These are phyloP conservation scores for Paraurostyla sp. DNA, from an alignment of 73 alveolate genomes.

Conservation along the genomic window DNA sequence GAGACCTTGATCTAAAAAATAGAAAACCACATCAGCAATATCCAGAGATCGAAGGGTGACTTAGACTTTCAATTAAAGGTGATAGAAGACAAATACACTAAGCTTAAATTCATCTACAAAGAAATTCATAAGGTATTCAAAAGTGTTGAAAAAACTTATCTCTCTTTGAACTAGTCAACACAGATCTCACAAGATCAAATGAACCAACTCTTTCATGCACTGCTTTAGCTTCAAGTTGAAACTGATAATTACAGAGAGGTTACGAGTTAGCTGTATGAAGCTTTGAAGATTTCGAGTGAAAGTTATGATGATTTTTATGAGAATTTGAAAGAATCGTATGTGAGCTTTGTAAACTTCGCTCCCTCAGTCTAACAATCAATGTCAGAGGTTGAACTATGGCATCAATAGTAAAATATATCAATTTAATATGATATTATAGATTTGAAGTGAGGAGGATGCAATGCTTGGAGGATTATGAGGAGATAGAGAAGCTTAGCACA, in stretches of 20 bases:
- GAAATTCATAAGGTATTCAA: not conserved
- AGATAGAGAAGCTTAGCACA: conserved; percentile 31
- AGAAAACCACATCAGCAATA: not conserved
- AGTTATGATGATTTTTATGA: conserved; percentile 31
- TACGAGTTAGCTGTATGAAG: not conserved
- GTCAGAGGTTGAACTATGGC: conserved; percentile 41
- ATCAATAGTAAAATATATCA: not conserved
- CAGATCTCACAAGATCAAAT: not conserved
- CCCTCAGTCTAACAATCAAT: conserved; percentile 11
- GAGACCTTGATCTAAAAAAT: not conserved
- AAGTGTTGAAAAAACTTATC: not conserved
- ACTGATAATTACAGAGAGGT: not conserved
- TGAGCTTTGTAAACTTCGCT: conserved; percentile 53
- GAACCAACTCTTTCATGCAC: not conserved
- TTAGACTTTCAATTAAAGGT: not conserved
- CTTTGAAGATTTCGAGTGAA: not conserved
- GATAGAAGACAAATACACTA: not conserved
- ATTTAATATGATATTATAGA: not conserved
- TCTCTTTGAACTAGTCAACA: not conserved
- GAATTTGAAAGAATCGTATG: conserved; percentile 19
- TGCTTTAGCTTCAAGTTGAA: not conserved
- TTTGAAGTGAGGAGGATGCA: not conserved
- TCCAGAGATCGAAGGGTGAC: conserved; percentile 26
- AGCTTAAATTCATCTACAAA: not conserved
- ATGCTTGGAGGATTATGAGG: conserved; percentile 54